A percentile compares a stretch with the other conserved stretches of the same genome.
Evolutionary conservation across 257 asterid genomes (phyloP).

Genomic region (Anisodus acutangulus): DNA sequence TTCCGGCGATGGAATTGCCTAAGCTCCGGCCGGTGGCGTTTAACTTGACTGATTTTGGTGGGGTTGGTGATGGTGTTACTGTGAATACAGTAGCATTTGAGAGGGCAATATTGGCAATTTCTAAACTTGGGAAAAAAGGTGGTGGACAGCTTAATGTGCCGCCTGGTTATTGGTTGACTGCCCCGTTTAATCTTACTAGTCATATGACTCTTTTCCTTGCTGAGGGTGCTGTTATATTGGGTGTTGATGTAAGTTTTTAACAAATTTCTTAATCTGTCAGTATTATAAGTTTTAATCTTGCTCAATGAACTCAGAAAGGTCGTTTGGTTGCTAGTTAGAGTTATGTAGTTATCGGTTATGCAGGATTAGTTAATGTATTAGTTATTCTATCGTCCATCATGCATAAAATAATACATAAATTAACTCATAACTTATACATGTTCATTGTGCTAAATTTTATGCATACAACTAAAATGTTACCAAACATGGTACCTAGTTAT

Average conservation of each 20-base stretch:
- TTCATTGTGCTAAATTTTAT: too few species aligned
- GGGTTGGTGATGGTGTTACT: constrained; percentile 55
- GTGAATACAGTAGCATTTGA: constrained; percentile 53
- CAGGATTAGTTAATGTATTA: too few species aligned
- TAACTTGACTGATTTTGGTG: constrained; percentile 59
- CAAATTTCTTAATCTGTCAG: not conserved
- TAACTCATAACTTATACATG: too few species aligned
- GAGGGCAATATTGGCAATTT: constrained; percentile 48
- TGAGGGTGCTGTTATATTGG: constrained; percentile 59
- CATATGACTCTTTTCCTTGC: constrained; percentile 60
- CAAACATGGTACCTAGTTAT: too few species aligned
- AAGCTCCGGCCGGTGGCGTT: constrained; percentile 49
- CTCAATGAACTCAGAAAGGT: not conserved
- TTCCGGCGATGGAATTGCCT: constrained; percentile 39
- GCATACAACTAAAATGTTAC: too few species aligned
- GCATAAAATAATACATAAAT: too few species aligned
- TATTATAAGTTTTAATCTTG: not conserved
- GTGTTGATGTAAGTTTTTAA: constrained; percentile 46
- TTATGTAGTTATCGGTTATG: too few species aligned
- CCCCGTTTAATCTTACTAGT: constrained; percentile 60
- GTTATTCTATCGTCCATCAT: too few species aligned
- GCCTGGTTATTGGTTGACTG: constrained; percentile 56
- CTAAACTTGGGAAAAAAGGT: constrained; percentile 50
- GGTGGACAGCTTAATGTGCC: constrained; percentile 66
- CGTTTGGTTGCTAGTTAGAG: too few species aligned